Base-by-base conservation (phyloP, 768 basidiomycete genomes). In the Trametes maxima region DNA sequence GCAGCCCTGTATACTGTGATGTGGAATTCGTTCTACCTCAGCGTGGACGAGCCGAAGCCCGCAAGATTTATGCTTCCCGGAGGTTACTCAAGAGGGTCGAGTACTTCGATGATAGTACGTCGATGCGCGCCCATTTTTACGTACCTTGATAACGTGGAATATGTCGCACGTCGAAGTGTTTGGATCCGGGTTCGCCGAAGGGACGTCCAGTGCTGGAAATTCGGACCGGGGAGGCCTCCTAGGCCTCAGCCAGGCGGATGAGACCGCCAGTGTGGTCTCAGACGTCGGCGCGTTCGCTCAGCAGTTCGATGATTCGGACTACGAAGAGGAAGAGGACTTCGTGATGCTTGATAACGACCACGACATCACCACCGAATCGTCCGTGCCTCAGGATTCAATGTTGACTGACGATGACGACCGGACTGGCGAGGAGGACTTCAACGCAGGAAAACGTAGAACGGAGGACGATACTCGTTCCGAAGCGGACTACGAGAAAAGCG, bases 11-110 rank as follows among this genome's bases (percentile, higher is more conserved):
- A 13, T 94, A 94, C 67, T 92, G 92, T 6, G 92, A 95, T 67
- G 84, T 94, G 17, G 86, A 89, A 70, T 94, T 95, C 65, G 76
- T 93, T 19, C 75, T 94, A 33, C 89, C 89, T 0, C 74, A 77
- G 44, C 75, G 75, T 35, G 69, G 78, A 36, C 72, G 72, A 22
- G 71, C 77, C 25, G 74, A 75, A 16, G 72, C 74, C 25, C 73
- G 78, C 16, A 69, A 69, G 16, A 89, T 95, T 64, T 89, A 84
- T 70, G 92, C 92, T 1, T 84, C 85, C 45, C 84, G 82, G 65
- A 84, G 80, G 67, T 68, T 95, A 44, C 78, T 95, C 7, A 77
- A 80, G 64, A 76, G 93, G 59, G 84, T 87, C 5, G 89, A 91
- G 35, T 94, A 94, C 71, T 94, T 94, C 66, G 77, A 85, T 57